Percentiles rank a stretch among this genome's conserved stretches.
Conservation (phyloP, 2,329 filamentous ascomycete species). For the Fusarium nanum region DNA sequence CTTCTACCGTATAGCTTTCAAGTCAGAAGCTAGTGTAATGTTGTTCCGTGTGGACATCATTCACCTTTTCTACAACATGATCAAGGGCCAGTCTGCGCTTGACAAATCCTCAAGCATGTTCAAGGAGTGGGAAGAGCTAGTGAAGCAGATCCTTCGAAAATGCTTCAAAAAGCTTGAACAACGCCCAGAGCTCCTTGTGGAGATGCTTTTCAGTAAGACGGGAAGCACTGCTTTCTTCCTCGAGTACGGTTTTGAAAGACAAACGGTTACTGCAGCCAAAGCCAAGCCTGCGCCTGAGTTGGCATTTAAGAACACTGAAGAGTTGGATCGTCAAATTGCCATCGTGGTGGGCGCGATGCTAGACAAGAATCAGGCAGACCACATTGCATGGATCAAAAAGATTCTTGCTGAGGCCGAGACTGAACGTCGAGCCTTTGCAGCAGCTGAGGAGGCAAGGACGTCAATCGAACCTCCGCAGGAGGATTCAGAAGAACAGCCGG, state of each 20-base stretch:
- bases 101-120: constrained; percentile 74
- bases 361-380: constrained; percentile 80
- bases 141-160: constrained; percentile 83
- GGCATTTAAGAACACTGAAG: constrained; percentile 79
- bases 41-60: constrained; percentile 93
- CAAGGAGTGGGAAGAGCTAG: constrained; percentile 91
- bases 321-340: constrained; percentile 77
- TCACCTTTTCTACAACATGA: constrained; percentile 87
- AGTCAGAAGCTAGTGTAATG: constrained; percentile 89
- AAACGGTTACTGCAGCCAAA: constrained; percentile 73
- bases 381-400: constrained; percentile 84
- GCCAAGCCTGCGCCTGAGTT: constrained; percentile 81
- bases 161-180: constrained; percentile 88
- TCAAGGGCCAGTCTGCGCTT: constrained; percentile 85
- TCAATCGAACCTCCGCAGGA: constrained; percentile 50
- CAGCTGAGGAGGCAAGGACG: constrained; percentile 71
- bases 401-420: constrained; percentile 74
- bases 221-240: constrained; percentile 85
- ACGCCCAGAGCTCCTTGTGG: constrained; percentile 85
- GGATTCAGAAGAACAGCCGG: constrained; percentile 48
- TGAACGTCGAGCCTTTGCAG: constrained; percentile 82
- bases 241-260: constrained; percentile 89
- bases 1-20: constrained; percentile 94
- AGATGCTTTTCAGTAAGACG: constrained; percentile 95
- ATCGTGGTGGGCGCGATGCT: constrained; percentile 84